These are phyloP conservation scores for Penicillium dipodomyicola DNA, from an alignment of 495 filamentous ascomycete genomes.

Conservation along the genomic window DNA sequence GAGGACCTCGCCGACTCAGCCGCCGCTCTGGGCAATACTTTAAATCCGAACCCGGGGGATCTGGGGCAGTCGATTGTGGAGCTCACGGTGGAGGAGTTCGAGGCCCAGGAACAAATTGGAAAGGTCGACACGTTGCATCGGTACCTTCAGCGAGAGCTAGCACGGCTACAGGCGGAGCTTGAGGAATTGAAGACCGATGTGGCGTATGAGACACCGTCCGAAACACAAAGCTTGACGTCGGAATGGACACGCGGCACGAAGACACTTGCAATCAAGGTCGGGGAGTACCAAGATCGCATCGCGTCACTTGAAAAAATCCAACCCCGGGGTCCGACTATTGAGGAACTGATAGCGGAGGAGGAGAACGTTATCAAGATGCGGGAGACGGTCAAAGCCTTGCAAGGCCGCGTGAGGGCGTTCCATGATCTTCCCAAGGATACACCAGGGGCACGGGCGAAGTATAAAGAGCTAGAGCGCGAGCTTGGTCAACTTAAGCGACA, in stretches of 20 bases:
- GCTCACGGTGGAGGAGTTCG: conserved; percentile 44
- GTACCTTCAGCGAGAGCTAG: conserved; percentile 44
- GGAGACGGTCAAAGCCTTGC: conserved; percentile 47
- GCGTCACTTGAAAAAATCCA: conserved; percentile 39
- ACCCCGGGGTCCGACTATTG: conserved; percentile 42
- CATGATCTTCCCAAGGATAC: conserved; percentile 68
- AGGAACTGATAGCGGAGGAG: conserved; percentile 51
- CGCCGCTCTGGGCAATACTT: conserved; percentile 31
- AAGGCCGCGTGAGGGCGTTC: conserved; percentile 56
- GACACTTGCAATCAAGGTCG: conserved; percentile 53
- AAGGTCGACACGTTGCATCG: conserved; percentile 57
- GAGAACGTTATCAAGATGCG: conserved; percentile 32
- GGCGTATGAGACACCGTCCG: conserved; percentile 47
- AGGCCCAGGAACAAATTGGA: conserved; percentile 40
- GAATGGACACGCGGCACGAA: conserved; percentile 64
- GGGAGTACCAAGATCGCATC: conserved; percentile 55
- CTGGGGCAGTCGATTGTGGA: conserved; percentile 43
- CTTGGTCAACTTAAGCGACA: conserved; percentile 53
- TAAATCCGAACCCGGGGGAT: conserved; percentile 34
- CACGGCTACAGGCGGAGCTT: conserved; percentile 35
- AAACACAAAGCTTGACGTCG: conserved; percentile 57
- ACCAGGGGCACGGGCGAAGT: conserved; percentile 60
- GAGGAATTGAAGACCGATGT: conserved; percentile 42
- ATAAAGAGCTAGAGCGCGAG: conserved; percentile 62
- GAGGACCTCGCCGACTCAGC: conserved; percentile 43